These are phyloP conservation scores for Trametes pubescens DNA, from an alignment of 1,284 basidiomycete genomes.

Conservation along the genomic window DNA sequence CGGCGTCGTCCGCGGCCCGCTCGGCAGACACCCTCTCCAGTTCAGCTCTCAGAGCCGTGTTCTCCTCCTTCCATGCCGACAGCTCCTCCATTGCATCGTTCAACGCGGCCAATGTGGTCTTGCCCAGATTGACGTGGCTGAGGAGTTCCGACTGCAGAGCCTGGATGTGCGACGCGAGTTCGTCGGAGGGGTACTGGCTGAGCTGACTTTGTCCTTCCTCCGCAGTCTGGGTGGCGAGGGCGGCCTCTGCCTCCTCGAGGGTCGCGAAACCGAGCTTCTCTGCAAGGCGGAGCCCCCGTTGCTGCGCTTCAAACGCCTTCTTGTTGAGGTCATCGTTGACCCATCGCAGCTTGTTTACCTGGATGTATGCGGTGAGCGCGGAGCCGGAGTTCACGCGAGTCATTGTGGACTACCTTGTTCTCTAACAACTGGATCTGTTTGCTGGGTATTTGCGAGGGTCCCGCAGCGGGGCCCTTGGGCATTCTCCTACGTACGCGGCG, in stretches of 20 bases:
- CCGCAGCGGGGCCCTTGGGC: conserved; percentile 15
- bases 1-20: not conserved
- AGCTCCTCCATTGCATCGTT: conserved; percentile 31
- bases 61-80: conserved; percentile 27
- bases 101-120: conserved; percentile 23
- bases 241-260: conserved; percentile 35
- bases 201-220: conserved; percentile 28
- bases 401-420: conserved; percentile 24
- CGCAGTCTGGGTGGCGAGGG: conserved; percentile 25
- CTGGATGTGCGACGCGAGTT: conserved; percentile 31
- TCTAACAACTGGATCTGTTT: conserved; percentile 28
- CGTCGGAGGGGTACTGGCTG: conserved; percentile 25
- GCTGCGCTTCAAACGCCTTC: conserved; percentile 32
- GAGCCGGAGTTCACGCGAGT: not conserved
- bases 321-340: conserved; percentile 33
- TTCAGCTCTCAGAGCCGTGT: conserved; percentile 21
- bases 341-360: conserved; percentile 33
- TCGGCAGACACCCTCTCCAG: conserved; percentile 7
- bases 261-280: conserved; percentile 34
- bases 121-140: conserved; percentile 31
- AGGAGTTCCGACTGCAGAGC: conserved; percentile 31
- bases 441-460: conserved; percentile 9
- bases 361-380: not conserved
- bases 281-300: conserved; percentile 36
- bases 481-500: conserved; percentile 3